Evolutionary conservation across 148 eudicot species (phyloP), one percentile per base, ranked within the genome.

Genomic region (Nyssa sinensis): DNA sequence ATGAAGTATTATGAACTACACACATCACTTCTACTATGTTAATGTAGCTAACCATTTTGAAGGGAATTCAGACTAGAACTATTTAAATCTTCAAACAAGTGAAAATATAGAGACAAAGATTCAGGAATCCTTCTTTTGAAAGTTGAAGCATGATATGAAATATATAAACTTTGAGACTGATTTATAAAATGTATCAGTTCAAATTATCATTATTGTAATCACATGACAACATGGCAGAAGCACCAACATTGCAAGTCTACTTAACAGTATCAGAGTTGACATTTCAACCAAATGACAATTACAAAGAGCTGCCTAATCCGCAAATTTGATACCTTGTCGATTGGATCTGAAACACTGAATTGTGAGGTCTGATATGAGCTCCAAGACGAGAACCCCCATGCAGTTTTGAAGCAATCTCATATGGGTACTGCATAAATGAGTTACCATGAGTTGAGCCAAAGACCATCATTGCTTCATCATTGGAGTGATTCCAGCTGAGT

Each of bases 391-490:
- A 17, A 21, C 70, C 41, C 44, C 16, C 59, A 7, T 55, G 59
- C 19, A 55, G 24, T 55, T 55, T 55, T 16, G 74, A 37, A 25
- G 69, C 64, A 47, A 27, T 77, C 62, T 70, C 79, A 63, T 39
- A 32, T 7, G 25, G 57, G n/a, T 6, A 25, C 66, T 72, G 75
- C 55, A 62, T 27, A 28, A 62, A 77, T 3, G 59, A 12, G 49
- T 35, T 55, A 37, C 51, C 72, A 78, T 23, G 70, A 29, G 37
- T 70, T 27, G 75, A 78, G 51, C 73, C 77, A 62, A 86, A 83
- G 62, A 78, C 77, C 84, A 84, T 75, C 57, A 79, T 58, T 59
- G 75, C 81, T 62, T 83, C 90, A 70, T 78, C 84, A 76, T 64
- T 74, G 37, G 77, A 58, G 64, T 72, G 77, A 19, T 68, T 79